Conservation (phyloP, 2,329 filamentous ascomycete species). For the Fusarium neocosmosporiellum region DNA sequence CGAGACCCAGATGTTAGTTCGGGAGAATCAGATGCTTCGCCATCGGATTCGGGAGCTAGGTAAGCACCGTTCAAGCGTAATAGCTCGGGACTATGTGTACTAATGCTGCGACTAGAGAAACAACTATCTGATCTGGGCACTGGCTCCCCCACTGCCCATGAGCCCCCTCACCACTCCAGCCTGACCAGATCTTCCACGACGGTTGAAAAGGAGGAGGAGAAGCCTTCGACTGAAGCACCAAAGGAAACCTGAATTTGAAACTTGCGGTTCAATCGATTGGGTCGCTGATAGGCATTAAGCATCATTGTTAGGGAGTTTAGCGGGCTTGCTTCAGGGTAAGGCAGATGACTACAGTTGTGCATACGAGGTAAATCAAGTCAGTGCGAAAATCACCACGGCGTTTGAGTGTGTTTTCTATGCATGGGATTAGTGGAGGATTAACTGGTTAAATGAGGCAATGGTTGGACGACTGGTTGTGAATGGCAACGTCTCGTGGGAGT, state of each 20-base stretch:
- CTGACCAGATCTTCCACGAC: conserved; percentile 60
- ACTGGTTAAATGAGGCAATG: neutral
- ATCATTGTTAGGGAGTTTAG: conserved; percentile 28
- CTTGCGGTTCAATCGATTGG: neutral
- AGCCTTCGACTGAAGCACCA: conserved; percentile 17
- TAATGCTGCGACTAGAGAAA: conserved; percentile 55
- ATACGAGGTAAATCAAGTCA: conserved; percentile 6
- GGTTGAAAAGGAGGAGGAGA: conserved; percentile 52
- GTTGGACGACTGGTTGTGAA: neutral
- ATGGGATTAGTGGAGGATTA: neutral
- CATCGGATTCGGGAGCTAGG: conserved; percentile 79
- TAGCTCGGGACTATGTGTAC: neutral
- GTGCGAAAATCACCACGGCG: conserved; percentile 17
- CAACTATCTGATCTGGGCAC: conserved; percentile 59
- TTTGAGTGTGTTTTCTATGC: conserved; percentile 6
- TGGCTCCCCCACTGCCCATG: conserved; percentile 49
- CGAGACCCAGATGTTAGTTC: conserved; percentile 80
- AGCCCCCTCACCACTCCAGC: conserved; percentile 62
- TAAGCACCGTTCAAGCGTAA: conserved; percentile 51
- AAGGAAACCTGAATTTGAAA: conserved; percentile 26
- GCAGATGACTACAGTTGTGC: neutral
- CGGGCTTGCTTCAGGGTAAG: conserved; percentile 5
- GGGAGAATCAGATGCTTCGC: conserved; percentile 87
- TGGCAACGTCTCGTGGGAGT: neutral
- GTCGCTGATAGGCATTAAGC: neutral